These are phyloP conservation scores for Thalassiosira allenii DNA, from an alignment of 352 stramenopile species.

Conservation along the genomic window DNA sequence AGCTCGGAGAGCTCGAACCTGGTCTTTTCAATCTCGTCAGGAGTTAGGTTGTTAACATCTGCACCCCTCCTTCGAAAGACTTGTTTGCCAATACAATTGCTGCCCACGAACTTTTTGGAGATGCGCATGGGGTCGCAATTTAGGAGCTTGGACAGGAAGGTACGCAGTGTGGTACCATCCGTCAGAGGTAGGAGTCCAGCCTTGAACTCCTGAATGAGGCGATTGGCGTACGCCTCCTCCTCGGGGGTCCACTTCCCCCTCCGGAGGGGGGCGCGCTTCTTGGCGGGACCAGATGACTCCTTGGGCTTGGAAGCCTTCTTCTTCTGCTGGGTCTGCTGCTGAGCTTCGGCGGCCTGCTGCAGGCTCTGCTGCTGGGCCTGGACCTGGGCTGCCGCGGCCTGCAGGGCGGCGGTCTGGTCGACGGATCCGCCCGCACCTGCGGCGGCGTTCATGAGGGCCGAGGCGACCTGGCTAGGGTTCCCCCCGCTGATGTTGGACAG, in stretches of 20 bases:
- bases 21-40: conserved; percentile 86
- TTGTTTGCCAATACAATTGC: conserved; percentile 98
- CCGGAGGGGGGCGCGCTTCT: conserved; percentile 83
- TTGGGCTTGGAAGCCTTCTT: background rate
- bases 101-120: conserved; percentile 98
- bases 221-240: conserved; percentile 97
- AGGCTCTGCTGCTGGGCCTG: background rate
- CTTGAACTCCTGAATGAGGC: conserved; percentile 97
- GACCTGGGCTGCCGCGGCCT: no score
- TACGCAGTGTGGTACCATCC: conserved; percentile 96
- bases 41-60: conserved; percentile 87
- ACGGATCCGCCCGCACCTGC: no score
- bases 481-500: background rate
- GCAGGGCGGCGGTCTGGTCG: no score
- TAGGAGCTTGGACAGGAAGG: conserved; percentile 96
- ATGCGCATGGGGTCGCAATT: conserved; percentile 99
- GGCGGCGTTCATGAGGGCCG: no score
- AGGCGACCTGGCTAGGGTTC: background rate
- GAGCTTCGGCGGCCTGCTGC: background rate
- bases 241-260: conserved; percentile 97
- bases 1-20: conserved; percentile 83
- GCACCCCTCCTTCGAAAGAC: conserved; percentile 85
- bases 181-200: conserved; percentile 95
- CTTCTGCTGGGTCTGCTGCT: background rate
- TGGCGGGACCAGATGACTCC: background rate